phyloP scores from a whole-genome alignment of 495 filamentous ascomycete genomes.

The Penicillium angulare region DNA sequence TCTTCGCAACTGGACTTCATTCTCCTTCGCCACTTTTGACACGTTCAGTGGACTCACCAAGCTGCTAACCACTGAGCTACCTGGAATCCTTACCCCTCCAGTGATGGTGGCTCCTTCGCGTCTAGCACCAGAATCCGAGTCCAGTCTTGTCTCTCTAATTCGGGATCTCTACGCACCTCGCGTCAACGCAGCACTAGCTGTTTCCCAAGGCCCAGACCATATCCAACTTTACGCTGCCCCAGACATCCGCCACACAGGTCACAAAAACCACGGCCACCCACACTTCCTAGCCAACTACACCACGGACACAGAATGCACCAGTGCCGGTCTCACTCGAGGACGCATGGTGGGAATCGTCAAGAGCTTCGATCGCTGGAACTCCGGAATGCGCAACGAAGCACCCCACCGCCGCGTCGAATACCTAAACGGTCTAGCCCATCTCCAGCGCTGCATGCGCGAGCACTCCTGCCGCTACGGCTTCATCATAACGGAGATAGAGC shows the following conservation, averaged over 20 bases:
- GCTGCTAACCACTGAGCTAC: conserved; percentile 71
- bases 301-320: conserved; percentile 68
- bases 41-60: conserved; percentile 63
- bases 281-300: conserved; percentile 69
- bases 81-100: conserved; percentile 59
- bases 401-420: conserved; percentile 81
- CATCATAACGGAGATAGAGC: conserved; percentile 92
- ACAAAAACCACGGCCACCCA: conserved; percentile 52
- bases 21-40: conserved; percentile 69
- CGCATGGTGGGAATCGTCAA: conserved; percentile 86
- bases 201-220: conserved; percentile 62
- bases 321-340: conserved; percentile 68
- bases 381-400: conserved; percentile 81
- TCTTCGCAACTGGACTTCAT: conserved; percentile 75
- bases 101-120: conserved; percentile 50
- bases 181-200: conserved; percentile 71
- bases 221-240: conserved; percentile 57
- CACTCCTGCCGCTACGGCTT: conserved; percentile 91
- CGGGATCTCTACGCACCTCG: conserved; percentile 70
- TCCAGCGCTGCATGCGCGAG: conserved; percentile 88
- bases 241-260: conserved; percentile 49
- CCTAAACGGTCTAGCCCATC: conserved; percentile 75
- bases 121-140: conserved; percentile 70
- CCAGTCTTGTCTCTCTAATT: conserved; percentile 66
- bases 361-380: conserved; percentile 90